Conservation (phyloP, 2,329 filamentous ascomycete genomes). For the Apiospora pterosperma region DNA sequence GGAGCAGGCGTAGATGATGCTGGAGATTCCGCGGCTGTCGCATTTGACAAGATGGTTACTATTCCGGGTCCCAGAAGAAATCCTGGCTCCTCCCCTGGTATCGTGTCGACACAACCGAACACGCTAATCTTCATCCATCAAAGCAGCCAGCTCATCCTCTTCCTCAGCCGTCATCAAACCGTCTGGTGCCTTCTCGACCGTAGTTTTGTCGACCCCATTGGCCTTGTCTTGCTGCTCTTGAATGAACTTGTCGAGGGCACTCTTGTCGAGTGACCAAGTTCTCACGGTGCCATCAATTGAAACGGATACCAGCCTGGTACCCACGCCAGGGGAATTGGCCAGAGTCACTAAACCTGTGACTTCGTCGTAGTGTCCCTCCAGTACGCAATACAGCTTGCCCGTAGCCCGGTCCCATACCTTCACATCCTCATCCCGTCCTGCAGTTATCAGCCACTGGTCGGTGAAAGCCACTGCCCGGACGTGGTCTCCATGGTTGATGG, state of each 20-base stretch:
- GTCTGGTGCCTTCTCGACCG: conserved; percentile 40
- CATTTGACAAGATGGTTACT: neutral
- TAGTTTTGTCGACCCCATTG: conserved; percentile 46
- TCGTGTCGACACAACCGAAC: neutral
- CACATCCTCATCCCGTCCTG: conserved; percentile 86
- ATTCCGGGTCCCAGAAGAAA: neutral
- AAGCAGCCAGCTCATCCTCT: conserved; percentile 84
- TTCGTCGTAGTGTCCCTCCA: conserved; percentile 88
- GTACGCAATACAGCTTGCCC: conserved; percentile 69
- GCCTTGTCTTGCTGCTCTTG: conserved; percentile 49
- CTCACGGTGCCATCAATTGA: conserved; percentile 88
- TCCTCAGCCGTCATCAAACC: conserved; percentile 78
- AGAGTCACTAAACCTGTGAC: conserved; percentile 76
- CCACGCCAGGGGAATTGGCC: conserved; percentile 32
- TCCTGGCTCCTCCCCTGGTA: neutral
- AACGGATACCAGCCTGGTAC: conserved; percentile 67
- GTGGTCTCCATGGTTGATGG: conserved; percentile 80
- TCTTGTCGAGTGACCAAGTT: conserved; percentile 72
- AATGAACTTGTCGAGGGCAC: conserved; percentile 46
- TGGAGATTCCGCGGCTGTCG: too few species aligned
- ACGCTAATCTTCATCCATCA: conserved; percentile 74
- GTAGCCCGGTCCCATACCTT: conserved; percentile 80
- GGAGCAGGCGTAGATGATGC: neutral
- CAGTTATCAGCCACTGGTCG: conserved; percentile 78
- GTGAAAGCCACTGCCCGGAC: conserved; percentile 77